These are phyloP conservation scores for Mycena belliarum DNA, from an alignment of 768 basidiomycete genomes.

Conservation along the genomic window DNA sequence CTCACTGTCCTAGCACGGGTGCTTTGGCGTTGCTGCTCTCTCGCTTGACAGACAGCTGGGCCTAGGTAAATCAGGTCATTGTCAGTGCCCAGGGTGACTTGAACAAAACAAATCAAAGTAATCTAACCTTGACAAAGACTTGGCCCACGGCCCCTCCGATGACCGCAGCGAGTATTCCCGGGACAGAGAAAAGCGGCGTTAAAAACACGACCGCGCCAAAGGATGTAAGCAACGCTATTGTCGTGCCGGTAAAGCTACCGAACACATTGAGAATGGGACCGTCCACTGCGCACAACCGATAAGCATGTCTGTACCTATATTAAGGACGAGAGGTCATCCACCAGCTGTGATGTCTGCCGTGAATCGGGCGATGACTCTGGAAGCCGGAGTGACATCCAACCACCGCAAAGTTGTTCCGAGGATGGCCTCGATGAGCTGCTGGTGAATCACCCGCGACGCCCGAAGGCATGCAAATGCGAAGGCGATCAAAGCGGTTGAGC, in stretches of 20 bases:
- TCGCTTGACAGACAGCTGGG: conserved; percentile 49
- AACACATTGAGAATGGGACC: not conserved
- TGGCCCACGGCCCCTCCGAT: conserved; percentile 48
- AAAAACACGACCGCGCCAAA: conserved; percentile 41
- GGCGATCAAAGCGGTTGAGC: conserved; percentile 1
- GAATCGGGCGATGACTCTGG: conserved; percentile 46
- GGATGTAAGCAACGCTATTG: not conserved
- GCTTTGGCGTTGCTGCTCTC: conserved; percentile 44
- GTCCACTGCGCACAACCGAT: not conserved
- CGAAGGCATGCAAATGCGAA: conserved; percentile 18
- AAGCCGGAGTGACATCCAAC: conserved; percentile 23
- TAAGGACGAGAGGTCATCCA: not conserved
- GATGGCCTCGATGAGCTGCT: conserved; percentile 23
- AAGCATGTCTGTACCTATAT: conserved; percentile 9
- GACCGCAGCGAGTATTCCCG: conserved; percentile 42
- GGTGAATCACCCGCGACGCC: conserved; percentile 14
- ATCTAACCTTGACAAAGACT: conserved; percentile 40
- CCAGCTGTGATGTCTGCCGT: conserved; percentile 45
- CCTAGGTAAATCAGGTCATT: conserved; percentile 6
- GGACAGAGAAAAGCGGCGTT: conserved; percentile 45
- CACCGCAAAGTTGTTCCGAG: conserved; percentile 48
- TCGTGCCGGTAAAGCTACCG: conserved; percentile 1
- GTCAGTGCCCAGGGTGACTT: not conserved
- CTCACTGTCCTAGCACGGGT: conserved; percentile 39
- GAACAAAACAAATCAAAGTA: not conserved